Evolutionary conservation across 768 basidiomycete species (phyloP).

Genomic region (Mycena galopus): DNA sequence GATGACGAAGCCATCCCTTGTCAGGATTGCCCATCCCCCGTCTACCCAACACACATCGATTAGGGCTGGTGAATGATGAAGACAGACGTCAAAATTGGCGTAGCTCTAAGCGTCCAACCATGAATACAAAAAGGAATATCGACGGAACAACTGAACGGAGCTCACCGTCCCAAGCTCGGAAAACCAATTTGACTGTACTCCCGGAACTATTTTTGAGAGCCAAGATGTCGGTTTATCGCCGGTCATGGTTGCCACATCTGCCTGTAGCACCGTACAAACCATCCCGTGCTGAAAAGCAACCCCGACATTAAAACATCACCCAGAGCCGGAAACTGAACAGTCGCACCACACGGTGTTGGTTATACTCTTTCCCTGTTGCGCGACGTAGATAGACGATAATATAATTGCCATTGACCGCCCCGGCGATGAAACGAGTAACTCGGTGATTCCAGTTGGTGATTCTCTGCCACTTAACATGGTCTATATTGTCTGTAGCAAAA

Average conservation of each 20-base stretch:
- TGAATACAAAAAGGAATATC: neutral
- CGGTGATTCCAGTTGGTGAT: neutral
- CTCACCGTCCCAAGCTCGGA: too few relatives aligned
- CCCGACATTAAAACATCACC: neutral
- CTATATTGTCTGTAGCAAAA: neutral
- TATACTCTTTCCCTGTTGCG: neutral
- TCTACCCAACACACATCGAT: neutral
- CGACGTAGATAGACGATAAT: neutral
- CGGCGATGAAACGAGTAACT: too few relatives aligned
- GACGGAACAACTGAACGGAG: too few relatives aligned
- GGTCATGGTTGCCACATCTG: too few relatives aligned
- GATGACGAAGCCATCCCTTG: too few relatives aligned
- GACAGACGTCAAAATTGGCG: neutral
- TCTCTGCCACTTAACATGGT: neutral
- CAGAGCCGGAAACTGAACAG: neutral
- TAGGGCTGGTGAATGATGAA: too few relatives aligned
- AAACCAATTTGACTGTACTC: too few relatives aligned
- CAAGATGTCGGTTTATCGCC: too few relatives aligned
- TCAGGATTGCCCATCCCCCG: constrained; percentile 2
- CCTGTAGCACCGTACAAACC: too few relatives aligned
- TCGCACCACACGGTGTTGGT: neutral
- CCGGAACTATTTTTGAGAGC: too few relatives aligned
- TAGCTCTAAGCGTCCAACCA: neutral
- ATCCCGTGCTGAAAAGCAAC: neutral
- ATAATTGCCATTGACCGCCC: neutral